Evolutionary conservation across 2,329 filamentous ascomycete genomes (phyloP).

Genomic region (Botrytis tulipae): DNA sequence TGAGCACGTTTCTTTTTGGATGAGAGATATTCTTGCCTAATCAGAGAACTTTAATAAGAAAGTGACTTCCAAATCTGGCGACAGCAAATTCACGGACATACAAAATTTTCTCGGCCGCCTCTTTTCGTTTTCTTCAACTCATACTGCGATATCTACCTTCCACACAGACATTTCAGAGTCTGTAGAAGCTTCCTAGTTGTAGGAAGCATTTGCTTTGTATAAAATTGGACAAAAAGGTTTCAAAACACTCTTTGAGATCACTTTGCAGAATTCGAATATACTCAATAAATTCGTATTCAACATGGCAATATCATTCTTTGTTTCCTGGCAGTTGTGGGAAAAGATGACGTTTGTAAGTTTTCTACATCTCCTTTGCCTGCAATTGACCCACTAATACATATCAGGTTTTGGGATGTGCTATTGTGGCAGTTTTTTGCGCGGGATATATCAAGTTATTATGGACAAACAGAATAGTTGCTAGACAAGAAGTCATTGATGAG

Average conservation of each 20-base stretch:
- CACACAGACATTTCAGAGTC: conserved; percentile 10
- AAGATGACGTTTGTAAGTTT: conserved; percentile 81
- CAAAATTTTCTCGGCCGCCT: neutral
- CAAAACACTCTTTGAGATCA: neutral
- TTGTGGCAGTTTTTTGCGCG: conserved; percentile 65
- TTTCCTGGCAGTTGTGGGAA: conserved; percentile 78
- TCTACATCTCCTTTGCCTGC: neutral
- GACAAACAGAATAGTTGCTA: conserved; percentile 54
- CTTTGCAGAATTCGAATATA: neutral
- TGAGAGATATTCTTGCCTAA: neutral
- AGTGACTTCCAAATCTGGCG: conserved; percentile 10
- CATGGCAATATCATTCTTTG: conserved; percentile 54
- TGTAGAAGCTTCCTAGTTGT: neutral
- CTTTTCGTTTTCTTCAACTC: neutral
- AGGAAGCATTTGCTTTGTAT: conserved; percentile 1
- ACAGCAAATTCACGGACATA: neutral
- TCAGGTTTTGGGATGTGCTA: conserved; percentile 70
- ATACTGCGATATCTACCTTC: neutral
- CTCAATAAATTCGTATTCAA: neutral
- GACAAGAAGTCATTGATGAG: conserved; percentile 63
- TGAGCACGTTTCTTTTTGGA: neutral
- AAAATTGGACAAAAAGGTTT: neutral
- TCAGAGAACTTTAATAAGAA: neutral
- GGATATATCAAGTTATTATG: conserved; percentile 68
- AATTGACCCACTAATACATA: conserved; percentile 15